phyloP scores from a whole-genome alignment of 805 yeast species.

The Allodekkera sacchari region DNA sequence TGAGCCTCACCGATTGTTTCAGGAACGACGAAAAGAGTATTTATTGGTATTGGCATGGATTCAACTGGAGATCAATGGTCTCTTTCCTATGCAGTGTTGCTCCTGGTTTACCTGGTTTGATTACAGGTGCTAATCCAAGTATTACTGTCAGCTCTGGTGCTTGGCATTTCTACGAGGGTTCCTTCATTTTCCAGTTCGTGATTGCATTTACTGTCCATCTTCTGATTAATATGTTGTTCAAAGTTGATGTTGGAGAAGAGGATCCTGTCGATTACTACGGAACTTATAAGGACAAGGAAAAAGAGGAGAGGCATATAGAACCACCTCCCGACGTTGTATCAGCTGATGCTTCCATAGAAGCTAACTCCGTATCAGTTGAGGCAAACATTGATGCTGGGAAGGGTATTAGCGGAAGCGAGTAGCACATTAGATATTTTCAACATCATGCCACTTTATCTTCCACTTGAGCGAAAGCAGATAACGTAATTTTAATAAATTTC shows the following conservation, averaged over 20 bases:
- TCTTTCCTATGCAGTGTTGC: slow-evolving; percentile 34
- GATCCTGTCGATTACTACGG: slow-evolving; percentile 3
- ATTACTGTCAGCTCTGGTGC: slow-evolving; percentile 30
- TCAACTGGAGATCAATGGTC: slow-evolving; percentile 62
- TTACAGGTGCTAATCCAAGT: slow-evolving; percentile 19
- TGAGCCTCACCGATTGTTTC: slow-evolving; percentile 35
- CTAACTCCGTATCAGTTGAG: slow-evolving; percentile 34
- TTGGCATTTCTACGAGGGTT: slow-evolving; percentile 34
- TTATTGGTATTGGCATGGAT: slow-evolving; percentile 41
- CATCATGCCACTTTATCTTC: no score
- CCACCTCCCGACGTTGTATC: no score
- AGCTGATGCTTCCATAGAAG: slow-evolving; percentile 18
- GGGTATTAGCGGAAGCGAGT: no score
- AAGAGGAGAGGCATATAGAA: no score
- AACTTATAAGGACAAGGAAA: background rate
- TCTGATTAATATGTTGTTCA: slow-evolving; percentile 27
- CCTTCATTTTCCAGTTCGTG: slow-evolving; percentile 33
- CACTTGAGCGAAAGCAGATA: no score
- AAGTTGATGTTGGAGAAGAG: slow-evolving; percentile 22
- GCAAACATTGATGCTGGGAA: no score
- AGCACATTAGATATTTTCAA: no score
- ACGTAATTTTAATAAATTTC: no score
- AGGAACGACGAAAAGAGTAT: slow-evolving; percentile 16
- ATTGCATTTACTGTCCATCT: slow-evolving; percentile 31
- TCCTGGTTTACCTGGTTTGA: slow-evolving; percentile 44